Evolutionary conservation across 345 rosid genomes (phyloP).

Genomic region (Eucalyptus dawsonii): DNA sequence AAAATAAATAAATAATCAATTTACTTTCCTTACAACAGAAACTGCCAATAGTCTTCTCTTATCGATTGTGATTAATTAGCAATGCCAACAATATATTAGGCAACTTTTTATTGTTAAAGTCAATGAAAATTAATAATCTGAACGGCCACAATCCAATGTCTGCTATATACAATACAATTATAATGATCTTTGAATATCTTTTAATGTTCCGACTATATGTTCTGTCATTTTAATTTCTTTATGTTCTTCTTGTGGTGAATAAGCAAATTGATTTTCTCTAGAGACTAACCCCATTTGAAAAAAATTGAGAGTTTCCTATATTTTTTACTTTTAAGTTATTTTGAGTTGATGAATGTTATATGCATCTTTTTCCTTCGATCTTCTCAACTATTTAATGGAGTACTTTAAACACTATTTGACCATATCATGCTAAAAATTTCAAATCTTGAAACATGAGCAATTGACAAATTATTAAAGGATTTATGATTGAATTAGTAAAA

Average conservation of each 20-base stretch:
- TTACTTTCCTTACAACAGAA: background rate
- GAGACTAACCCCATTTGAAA: background rate
- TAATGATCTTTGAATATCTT: background rate
- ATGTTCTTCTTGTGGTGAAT: background rate
- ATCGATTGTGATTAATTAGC: background rate
- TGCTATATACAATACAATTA: background rate
- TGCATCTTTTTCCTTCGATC: background rate
- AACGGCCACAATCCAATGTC: background rate
- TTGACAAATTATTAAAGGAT: background rate
- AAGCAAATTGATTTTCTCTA: background rate
- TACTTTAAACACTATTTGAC: background rate
- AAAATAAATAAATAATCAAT: background rate
- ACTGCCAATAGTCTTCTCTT: background rate
- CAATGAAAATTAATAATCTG: background rate
- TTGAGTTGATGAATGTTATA: background rate
- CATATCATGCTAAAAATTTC: background rate
- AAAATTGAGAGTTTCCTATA: background rate
- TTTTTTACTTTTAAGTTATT: background rate
- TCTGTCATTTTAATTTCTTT: background rate
- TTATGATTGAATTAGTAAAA: background rate
- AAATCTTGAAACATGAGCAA: background rate
- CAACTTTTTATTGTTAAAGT: background rate
- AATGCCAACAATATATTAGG: background rate
- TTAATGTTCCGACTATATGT: background rate
- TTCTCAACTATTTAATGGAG: background rate